Evolutionary conservation across 73 alveolate genomes (phyloP).

Genomic region (Paramecium pentaurelia): DNA sequence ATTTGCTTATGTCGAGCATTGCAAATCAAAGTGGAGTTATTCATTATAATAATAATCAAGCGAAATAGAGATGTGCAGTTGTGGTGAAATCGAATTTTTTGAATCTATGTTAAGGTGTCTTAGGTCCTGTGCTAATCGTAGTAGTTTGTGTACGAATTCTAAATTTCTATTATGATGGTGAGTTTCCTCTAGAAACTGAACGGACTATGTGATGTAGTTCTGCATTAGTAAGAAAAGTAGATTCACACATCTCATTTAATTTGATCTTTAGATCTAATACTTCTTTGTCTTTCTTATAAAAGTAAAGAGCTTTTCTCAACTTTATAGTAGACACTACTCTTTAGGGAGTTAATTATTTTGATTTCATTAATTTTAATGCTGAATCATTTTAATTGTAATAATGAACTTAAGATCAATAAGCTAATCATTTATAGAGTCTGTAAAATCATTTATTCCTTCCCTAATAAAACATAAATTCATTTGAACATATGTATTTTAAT

Average conservation of each 20-base stretch:
- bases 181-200: background rate
- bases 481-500: background rate
- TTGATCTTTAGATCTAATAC: background rate
- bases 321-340: background rate
- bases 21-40: background rate
- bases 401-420: background rate
- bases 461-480: background rate
- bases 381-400: background rate
- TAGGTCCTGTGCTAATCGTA: background rate
- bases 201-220: background rate
- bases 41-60: background rate
- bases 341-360: background rate
- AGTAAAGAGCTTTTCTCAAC: background rate
- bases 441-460: background rate
- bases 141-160: background rate
- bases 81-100: background rate
- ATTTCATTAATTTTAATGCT: background rate
- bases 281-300: conserved; percentile 24
- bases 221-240: background rate
- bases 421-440: background rate
- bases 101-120: background rate
- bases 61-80: background rate
- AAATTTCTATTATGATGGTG: background rate
- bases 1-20: background rate
- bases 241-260: conserved; percentile 22